Evolutionary conservation across 2,329 filamentous ascomycete species (phyloP).

Genomic region (Nothophoma quercina): DNA sequence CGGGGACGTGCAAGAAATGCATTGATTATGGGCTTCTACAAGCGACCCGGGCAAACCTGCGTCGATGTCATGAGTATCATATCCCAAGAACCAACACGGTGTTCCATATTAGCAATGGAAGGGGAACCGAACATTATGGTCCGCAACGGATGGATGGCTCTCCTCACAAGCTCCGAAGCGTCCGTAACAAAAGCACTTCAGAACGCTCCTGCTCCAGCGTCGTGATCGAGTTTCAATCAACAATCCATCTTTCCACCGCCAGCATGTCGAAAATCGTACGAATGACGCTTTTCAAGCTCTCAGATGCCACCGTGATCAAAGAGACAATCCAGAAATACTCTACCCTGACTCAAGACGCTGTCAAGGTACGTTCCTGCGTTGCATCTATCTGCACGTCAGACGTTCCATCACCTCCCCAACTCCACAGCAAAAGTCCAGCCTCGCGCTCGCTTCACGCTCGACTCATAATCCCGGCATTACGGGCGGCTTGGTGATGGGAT

Average conservation of each 20-base stretch:
- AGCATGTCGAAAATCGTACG: conserved; percentile 46
- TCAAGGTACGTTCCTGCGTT: conserved; percentile 41
- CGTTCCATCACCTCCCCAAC: conserved; percentile 24
- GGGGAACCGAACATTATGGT: conserved; percentile 6
- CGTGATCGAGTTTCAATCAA: no score
- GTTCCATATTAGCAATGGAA: neutral
- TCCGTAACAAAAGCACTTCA: conserved; percentile 1
- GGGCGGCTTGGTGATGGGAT: conserved; percentile 4
- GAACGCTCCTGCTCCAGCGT: no score
- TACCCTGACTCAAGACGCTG: conserved; percentile 41
- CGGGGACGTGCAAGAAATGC: neutral
- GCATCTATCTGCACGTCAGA: conserved; percentile 23
- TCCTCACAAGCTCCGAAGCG: conserved; percentile 18
- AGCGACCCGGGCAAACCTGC: neutral
- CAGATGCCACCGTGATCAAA: conserved; percentile 38
- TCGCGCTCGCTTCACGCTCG: conserved; percentile 1
- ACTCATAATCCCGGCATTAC: conserved; percentile 12
- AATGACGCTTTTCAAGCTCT: conserved; percentile 49
- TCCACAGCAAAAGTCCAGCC: conserved; percentile 15
- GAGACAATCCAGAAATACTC: conserved; percentile 44
- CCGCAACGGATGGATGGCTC: conserved; percentile 16
- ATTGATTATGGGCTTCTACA: no score
- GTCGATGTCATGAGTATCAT: neutral
- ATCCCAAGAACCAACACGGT: neutral
- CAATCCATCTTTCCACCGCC: neutral